Base-by-base conservation (phyloP, 345 rosid genomes). In the Zanthoxylum bungeanum region DNA sequence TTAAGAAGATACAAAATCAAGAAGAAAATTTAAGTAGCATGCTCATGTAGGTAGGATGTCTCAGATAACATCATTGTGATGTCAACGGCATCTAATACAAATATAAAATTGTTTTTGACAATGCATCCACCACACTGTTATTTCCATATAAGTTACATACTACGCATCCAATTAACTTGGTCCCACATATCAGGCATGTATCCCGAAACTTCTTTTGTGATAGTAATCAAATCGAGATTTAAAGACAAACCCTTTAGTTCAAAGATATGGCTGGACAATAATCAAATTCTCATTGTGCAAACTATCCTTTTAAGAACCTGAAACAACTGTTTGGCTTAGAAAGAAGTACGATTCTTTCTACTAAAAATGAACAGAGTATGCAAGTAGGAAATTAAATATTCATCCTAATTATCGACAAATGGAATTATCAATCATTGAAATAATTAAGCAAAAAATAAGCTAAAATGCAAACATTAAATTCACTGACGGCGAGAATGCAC, bases 1-100 rank as follows among this genome's bases (percentile, higher is more conserved):
- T 10, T 49, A 53, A 14, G 14, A 30, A 27, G 52, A 33, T 28
- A 70, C 21, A 67, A 75, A 73, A 40, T 7, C 47, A 64, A 28
- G 49, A 12, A 16, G 28, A 21, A 31, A 42, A 44, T 24, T 25
- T 16, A 33, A 65, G 63, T 68, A n/a, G 19, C 12, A 50, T 21
- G n/a, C 46, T 49, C 59, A 9, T n/a, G 21, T 46, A 28, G 11
- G 25, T 21, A 63, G 1, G 22, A 40, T 24, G 27, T 30, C 9
- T 19, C 19, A 28, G 19, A 47, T 49, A 65, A 49, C 69, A 6
- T 65, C 57, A 46, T 8, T 9, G 22, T 17, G 24, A 65, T 8
- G 30, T 14, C 19, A 28, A 58, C n/a, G 4, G 14, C 39, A 4
- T 4, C 53, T 1, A 58, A 22, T 2, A 9, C n/a, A 58, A 30